phyloP scores from a whole-genome alignment of 768 basidiomycete genomes.

The Austroboletus eburneus region DNA sequence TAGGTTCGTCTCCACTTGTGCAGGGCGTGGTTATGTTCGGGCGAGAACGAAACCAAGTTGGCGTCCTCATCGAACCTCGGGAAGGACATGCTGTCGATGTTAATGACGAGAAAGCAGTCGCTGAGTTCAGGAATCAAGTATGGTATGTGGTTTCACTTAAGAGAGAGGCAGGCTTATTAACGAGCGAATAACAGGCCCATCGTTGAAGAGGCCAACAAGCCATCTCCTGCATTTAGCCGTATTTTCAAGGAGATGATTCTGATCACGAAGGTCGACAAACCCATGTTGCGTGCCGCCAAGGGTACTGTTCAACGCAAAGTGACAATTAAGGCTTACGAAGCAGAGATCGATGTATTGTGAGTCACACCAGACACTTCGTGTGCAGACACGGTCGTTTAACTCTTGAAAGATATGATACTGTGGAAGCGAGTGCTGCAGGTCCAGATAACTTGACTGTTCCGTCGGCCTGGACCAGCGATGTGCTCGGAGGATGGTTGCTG shows the following conservation, averaged over 20 bases:
- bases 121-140: constrained; percentile 15
- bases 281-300: constrained; percentile 35
- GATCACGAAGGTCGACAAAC: constrained; percentile 36
- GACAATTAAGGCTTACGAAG: constrained; percentile 13
- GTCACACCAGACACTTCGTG: neutral
- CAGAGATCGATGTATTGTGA: constrained; percentile 22
- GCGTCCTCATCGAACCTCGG: constrained; percentile 29
- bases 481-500: constrained; percentile 3
- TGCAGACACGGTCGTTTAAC: neutral
- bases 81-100: constrained; percentile 13
- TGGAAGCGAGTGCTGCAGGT: neutral
- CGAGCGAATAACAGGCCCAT: constrained; percentile 25
- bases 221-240: constrained; percentile 36
- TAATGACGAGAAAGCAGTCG: constrained; percentile 2
- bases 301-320: constrained; percentile 20
- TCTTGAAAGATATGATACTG: constrained; percentile 5
- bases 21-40: constrained; percentile 30
- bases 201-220: constrained; percentile 38
- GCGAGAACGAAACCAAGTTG: constrained; percentile 27
- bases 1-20: constrained; percentile 18
- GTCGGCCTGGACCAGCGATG: constrained; percentile 1
- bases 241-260: constrained; percentile 50
- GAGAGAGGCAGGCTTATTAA: too few species aligned
- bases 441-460: constrained; percentile 1
- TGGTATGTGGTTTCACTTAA: constrained; percentile 16